These are phyloP conservation scores for Kokia cookei DNA, from an alignment of 441 rosid species.

Conservation along the genomic window DNA sequence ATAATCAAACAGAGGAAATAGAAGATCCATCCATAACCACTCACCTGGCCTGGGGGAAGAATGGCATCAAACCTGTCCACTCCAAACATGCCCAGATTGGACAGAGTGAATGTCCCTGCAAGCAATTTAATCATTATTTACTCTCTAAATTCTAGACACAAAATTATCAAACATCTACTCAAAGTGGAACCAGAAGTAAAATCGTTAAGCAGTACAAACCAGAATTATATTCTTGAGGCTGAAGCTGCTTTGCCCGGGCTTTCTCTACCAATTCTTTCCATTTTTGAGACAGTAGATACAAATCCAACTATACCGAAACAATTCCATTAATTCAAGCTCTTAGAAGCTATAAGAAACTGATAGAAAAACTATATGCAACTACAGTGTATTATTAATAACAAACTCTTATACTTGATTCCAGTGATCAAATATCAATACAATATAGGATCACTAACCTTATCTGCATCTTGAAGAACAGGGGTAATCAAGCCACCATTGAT, in stretches of 20 bases:
- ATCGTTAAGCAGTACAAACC: conserved; percentile 33
- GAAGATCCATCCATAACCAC: neutral
- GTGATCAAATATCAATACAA: neutral
- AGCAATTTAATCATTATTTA: conserved; percentile 3
- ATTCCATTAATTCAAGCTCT: conserved; percentile 2
- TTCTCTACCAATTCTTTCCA: conserved; percentile 97
- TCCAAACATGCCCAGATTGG: conserved; percentile 95
- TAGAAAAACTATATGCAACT: conserved; percentile 6
- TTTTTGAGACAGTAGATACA: conserved; percentile 80
- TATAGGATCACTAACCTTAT: conserved; percentile 48
- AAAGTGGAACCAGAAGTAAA: neutral
- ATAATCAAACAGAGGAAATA: neutral
- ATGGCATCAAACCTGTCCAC: conserved; percentile 97
- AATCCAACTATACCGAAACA: conserved; percentile 63
- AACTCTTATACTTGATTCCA: neutral
- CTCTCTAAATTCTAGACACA: neutral
- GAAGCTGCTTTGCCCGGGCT: conserved; percentile 84
- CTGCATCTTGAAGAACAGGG: conserved; percentile 95
- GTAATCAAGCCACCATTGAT: conserved; percentile 93
- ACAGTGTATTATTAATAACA: neutral
- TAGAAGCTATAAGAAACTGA: neutral
- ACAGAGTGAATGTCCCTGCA: conserved; percentile 92
- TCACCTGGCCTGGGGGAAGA: conserved; percentile 94
- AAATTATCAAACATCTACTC: conserved; percentile 2
- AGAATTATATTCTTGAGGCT: conserved; percentile 93